A percentile compares a stretch with the other conserved stretches of the same genome.
These are phyloP conservation scores for Malus sieversii DNA, from an alignment of 306 rosid species.

Conservation along the genomic window DNA sequence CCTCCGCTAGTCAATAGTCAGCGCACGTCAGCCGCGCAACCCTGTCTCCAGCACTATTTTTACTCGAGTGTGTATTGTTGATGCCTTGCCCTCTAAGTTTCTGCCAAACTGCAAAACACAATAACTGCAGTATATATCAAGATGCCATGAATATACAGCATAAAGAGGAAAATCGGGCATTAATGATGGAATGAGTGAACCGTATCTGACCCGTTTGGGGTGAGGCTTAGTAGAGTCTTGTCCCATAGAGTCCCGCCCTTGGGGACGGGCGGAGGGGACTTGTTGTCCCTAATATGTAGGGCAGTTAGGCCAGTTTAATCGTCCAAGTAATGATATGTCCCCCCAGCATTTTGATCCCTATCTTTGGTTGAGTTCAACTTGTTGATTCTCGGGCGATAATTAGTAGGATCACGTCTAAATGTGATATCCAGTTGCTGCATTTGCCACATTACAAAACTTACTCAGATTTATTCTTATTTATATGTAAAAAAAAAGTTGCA, in stretches of 20 bases:
- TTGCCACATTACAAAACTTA: too few species aligned
- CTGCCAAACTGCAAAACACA: not conserved
- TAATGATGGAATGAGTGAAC: not conserved
- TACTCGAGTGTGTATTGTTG: too few species aligned
- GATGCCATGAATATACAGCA: not conserved
- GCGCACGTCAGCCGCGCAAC: not conserved
- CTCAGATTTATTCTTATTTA: too few species aligned
- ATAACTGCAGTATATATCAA: not conserved
- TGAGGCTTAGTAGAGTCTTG: not conserved
- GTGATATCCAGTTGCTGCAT: constrained; percentile 89
- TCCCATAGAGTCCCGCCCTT: not conserved
- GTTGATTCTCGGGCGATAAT: constrained; percentile 85
- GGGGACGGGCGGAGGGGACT: not conserved
- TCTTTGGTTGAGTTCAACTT: constrained; percentile 79
- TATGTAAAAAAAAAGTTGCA: too few species aligned
- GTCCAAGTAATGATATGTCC: constrained; percentile 91
- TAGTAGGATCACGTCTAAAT: constrained; percentile 90
- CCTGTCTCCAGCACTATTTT: not conserved
- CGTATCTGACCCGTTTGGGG: not conserved
- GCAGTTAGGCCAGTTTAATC: constrained; percentile 19
- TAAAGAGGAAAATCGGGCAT: not conserved
- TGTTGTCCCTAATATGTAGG: not conserved
- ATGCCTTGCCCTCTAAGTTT: not conserved
- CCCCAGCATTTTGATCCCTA: constrained; percentile 80
- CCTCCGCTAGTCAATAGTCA: not conserved